phyloP scores from a whole-genome alignment of 441 rosid genomes.

The Sinapis alba region DNA sequence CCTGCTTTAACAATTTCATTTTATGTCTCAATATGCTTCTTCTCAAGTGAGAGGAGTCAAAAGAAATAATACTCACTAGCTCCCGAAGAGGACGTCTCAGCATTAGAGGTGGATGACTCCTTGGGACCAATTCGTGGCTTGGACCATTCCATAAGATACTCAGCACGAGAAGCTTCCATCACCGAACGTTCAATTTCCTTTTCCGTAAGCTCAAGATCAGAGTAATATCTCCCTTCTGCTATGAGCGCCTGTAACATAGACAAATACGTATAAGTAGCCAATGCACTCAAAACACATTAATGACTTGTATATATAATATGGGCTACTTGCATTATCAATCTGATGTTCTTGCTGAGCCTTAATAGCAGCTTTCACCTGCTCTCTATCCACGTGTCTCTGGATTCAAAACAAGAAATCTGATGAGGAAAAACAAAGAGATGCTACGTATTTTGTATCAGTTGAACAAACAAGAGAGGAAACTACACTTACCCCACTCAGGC shows the following conservation, averaged over 20 bases:
- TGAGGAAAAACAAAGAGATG: background rate
- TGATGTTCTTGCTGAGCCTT: slow-evolving; percentile 98
- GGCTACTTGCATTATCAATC: slow-evolving; percentile 73
- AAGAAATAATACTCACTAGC: slow-evolving; percentile 58
- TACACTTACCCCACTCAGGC: slow-evolving; percentile 82
- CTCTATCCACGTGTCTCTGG: slow-evolving; percentile 85
- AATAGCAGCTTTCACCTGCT: slow-evolving; percentile 97
- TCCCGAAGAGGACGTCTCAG: slow-evolving; percentile 95
- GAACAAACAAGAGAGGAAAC: background rate
- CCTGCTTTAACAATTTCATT: slow-evolving; percentile 44
- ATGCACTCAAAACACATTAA: slow-evolving; percentile 8
- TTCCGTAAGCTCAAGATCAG: slow-evolving; percentile 96
- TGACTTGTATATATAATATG: background rate
- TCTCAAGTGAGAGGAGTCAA: slow-evolving; percentile 2
- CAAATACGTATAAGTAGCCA: slow-evolving; percentile 12
- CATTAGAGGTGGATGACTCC: slow-evolving; percentile 77
- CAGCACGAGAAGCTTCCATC: slow-evolving; percentile 98
- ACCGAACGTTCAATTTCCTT: slow-evolving; percentile 92
- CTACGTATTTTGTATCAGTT: no score
- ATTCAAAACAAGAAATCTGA: slow-evolving; percentile 29
- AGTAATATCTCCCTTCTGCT: slow-evolving; percentile 90
- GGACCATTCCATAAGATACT: slow-evolving; percentile 69
- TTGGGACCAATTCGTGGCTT: slow-evolving; percentile 60
- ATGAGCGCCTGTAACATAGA: slow-evolving; percentile 70
- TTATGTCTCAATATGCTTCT: background rate